A percentile compares a stretch with the other conserved stretches of the same genome.
Evolutionary conservation across 2,329 filamentous ascomycete genomes (phyloP).

Genomic region (Scedosporium apiospermum): DNA sequence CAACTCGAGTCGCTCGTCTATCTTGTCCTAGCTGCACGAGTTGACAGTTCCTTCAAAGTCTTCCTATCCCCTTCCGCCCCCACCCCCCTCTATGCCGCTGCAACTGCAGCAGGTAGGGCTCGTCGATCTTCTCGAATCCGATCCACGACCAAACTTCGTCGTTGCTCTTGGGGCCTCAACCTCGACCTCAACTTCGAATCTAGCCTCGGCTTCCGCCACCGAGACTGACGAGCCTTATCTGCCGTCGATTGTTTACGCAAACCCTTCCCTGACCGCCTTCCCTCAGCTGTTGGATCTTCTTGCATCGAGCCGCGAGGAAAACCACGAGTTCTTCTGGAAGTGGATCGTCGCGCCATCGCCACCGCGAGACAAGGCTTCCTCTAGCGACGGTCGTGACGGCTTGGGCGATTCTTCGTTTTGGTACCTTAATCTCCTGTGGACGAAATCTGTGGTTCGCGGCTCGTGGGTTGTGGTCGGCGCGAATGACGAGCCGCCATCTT

Average conservation of each 20-base stretch:
- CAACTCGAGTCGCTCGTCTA: too few relatives aligned
- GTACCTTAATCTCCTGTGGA: constrained; percentile 26
- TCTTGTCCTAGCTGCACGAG: too few relatives aligned
- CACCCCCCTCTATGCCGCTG: constrained; percentile 10
- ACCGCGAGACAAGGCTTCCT: neutral
- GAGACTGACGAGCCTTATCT: constrained; percentile 7
- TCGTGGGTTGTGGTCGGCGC: constrained; percentile 29
- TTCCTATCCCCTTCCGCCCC: neutral
- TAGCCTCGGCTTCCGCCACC: constrained; percentile 5
- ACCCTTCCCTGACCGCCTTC: constrained; percentile 23
- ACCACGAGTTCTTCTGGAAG: constrained; percentile 26
- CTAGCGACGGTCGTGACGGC: neutral
- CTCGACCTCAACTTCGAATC: neutral
- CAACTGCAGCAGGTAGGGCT: constrained; percentile 16
- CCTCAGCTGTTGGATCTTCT: constrained; percentile 17
- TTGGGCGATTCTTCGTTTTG: constrained; percentile 18
- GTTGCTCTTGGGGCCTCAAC: constrained; percentile 11
- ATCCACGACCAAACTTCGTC: constrained; percentile 32
- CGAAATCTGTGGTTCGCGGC: constrained; percentile 21
- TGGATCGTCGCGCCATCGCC: constrained; percentile 19
- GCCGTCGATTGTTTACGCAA: constrained; percentile 22
- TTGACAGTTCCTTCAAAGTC: neutral
- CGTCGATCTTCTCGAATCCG: constrained; percentile 29
- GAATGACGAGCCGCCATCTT: constrained; percentile 23
- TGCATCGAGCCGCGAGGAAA: constrained; percentile 11